Percentiles rank a stretch among this genome's conserved stretches.
Evolutionary conservation across 2,329 filamentous ascomycete genomes (phyloP).

Genomic region (Exophiala alcalophila): DNA sequence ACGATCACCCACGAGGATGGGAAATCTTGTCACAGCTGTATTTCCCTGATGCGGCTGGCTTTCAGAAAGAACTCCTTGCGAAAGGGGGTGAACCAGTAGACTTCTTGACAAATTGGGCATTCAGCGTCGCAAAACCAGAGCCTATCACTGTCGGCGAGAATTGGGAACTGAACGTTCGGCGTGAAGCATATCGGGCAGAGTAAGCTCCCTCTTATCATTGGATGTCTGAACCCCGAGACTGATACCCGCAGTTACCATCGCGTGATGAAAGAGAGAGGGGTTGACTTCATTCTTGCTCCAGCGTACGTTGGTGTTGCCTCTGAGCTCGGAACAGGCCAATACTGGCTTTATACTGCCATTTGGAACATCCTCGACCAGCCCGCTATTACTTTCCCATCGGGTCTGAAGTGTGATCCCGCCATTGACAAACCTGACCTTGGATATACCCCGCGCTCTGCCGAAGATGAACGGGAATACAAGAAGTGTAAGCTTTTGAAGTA

Average conservation of each 20-base stretch:
- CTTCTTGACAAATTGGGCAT: constrained; percentile 59
- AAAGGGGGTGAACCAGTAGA: constrained; percentile 57
- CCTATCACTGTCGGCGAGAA: constrained; percentile 41
- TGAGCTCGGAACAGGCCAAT: constrained; percentile 51
- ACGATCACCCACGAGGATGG: constrained; percentile 41
- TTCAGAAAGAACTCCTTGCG: constrained; percentile 51
- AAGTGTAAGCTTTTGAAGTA: constrained; percentile 33
- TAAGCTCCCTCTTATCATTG: no score
- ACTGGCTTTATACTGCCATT: constrained; percentile 64
- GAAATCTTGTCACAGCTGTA: constrained; percentile 53
- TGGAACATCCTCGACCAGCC: constrained; percentile 71
- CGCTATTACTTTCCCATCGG: constrained; percentile 55
- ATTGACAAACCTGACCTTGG: constrained; percentile 6
- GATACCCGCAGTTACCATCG: constrained; percentile 41
- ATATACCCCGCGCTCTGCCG: constrained; percentile 35
- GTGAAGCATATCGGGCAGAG: constrained; percentile 52
- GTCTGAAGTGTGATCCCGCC: constrained; percentile 41
- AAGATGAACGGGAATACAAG: constrained; percentile 43
- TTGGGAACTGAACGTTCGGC: constrained; percentile 36
- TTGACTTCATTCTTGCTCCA: constrained; percentile 49
- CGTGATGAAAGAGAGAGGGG: constrained; percentile 45
- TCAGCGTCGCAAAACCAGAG: constrained; percentile 36
- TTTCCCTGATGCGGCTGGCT: constrained; percentile 59
- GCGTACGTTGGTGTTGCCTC: constrained; percentile 53
- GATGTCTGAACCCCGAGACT: no score